Evolutionary conservation across 2,329 filamentous ascomycete genomes (phyloP).

Genomic region (Alternaria hordeiaustralica): DNA sequence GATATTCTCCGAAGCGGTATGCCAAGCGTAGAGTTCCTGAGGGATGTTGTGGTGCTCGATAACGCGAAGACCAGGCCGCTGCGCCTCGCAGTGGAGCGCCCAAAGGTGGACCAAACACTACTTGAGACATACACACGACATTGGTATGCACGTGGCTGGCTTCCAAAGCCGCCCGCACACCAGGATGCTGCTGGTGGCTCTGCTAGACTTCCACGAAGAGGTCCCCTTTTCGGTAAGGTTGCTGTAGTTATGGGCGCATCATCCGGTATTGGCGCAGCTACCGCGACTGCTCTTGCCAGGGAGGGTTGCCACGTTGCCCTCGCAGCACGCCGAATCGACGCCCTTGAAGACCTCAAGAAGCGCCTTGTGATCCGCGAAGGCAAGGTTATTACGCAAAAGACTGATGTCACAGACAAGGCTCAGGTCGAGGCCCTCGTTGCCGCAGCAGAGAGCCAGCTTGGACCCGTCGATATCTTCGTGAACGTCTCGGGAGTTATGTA

Average conservation of each 20-base stretch:
- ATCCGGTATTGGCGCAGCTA: slow-evolving; percentile 79
- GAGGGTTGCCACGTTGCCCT: slow-evolving; percentile 76
- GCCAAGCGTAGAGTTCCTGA: slow-evolving; percentile 75
- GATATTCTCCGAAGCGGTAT: slow-evolving; percentile 82
- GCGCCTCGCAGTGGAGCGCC: slow-evolving; percentile 65
- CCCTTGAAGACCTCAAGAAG: slow-evolving; percentile 70
- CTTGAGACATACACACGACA: slow-evolving; percentile 80
- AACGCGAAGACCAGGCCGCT: slow-evolving; percentile 71
- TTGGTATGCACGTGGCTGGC: slow-evolving; percentile 81
- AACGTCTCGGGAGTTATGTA: slow-evolving; percentile 87
- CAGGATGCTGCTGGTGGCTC: slow-evolving; percentile 55
- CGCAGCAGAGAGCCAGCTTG: slow-evolving; percentile 66
- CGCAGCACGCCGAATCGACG: slow-evolving; percentile 73
- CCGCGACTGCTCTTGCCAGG: slow-evolving; percentile 70
- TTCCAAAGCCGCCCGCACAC: slow-evolving; percentile 66
- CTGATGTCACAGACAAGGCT: slow-evolving; percentile 72
- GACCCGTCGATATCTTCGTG: slow-evolving; percentile 78
- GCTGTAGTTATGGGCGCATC: slow-evolving; percentile 81
- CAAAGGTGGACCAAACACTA: slow-evolving; percentile 72
- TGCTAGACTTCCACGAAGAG: slow-evolving; percentile 55
- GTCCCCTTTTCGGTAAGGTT: slow-evolving; percentile 71
- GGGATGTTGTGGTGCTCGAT: slow-evolving; percentile 74
- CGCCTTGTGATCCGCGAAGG: slow-evolving; percentile 64
- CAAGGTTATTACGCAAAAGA: slow-evolving; percentile 72
- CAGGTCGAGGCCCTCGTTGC: slow-evolving; percentile 72